Base-by-base conservation (phyloP, 306 rosid genomes). In the Delonix regia region DNA sequence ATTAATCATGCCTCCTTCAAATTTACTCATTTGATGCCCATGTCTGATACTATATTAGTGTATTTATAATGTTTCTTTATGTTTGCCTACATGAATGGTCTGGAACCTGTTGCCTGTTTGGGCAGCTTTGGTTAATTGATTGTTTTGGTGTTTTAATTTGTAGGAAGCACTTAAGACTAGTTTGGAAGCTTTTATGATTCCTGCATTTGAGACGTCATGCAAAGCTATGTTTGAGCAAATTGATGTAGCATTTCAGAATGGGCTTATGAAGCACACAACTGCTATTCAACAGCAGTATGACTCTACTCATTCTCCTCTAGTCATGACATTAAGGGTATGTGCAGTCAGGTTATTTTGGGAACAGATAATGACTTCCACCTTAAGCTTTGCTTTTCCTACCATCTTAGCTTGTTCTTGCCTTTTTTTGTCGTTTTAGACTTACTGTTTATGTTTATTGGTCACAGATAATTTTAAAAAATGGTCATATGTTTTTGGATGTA, bases 151-250 rank as follows among this genome's bases (percentile, higher is more conserved):
- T 19, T 75, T 22, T 44, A 71, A 25, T 64, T 78, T 80, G 84
- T 80, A 90, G 95, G 95, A 90, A 71, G 89, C 92, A 69, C 85
- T 90, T 28, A 86, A 61, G 78, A 80, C 83, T 80, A 85, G 88
- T 77, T 69, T 90, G 77, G 95, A 90, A 88, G 86, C 89, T 72
- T 83, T 92, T 42, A 66, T 86, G 6, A 57, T 90, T 75, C 95
- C 95, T 9, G 80, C 92, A 36, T 90, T 90, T 80, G 95, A 90
- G 83, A 80, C 69, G 81, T 86, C 92, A 71, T 88, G 91, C 83
- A 88, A 85, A 84, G 81, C 86, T 45, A 81, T 90, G 95, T 90
- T 90, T 71, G 95, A 88, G 73, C 92, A 88, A 83, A 83, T 88
- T 71, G 92, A 90, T 80, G 78, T 73, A 13, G 77, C 92, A 57